Conservation (phyloP, 805 yeast species). For the Metschnikowia hibisci region DNA sequence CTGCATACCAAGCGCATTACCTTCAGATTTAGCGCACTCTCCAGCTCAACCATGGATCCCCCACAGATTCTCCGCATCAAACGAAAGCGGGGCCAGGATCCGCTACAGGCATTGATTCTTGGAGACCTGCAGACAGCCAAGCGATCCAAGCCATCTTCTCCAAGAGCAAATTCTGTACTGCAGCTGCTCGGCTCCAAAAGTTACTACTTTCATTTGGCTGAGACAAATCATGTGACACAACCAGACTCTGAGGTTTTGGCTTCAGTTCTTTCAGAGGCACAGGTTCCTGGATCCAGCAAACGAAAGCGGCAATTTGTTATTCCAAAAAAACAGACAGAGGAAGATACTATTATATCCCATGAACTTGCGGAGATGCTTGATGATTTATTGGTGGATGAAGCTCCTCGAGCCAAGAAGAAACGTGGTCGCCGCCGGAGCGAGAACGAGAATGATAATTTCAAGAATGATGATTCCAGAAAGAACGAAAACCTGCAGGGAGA, state of each 20-base stretch:
- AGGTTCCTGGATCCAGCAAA: not conserved
- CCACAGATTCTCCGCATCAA: slow-evolving; percentile 80
- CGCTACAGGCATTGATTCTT: slow-evolving; percentile 70
- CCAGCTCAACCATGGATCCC: slow-evolving; percentile 20
- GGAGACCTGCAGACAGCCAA: slow-evolving; percentile 38
- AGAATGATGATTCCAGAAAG: too few relatives aligned
- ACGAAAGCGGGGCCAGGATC: slow-evolving; percentile 82
- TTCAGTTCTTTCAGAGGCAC: slow-evolving; percentile 26
- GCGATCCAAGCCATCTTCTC: slow-evolving; percentile 39
- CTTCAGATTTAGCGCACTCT: slow-evolving; percentile 48
- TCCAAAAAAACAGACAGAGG: slow-evolving; percentile 30
- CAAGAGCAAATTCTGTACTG: slow-evolving; percentile 21
- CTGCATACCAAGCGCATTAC: not conserved
- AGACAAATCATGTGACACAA: slow-evolving; percentile 27
- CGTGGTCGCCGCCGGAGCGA: not conserved
- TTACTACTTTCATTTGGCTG: slow-evolving; percentile 31
- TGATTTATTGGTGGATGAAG: slow-evolving; percentile 43
- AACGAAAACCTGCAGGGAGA: too few relatives aligned
- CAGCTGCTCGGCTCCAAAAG: slow-evolving; percentile 11
- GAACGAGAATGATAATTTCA: too few relatives aligned
- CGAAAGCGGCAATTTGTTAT: slow-evolving; percentile 32
- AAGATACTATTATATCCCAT: slow-evolving; percentile 43
- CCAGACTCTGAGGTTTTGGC: slow-evolving; percentile 21
- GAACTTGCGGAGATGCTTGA: slow-evolving; percentile 74
- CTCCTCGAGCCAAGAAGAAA: slow-evolving; percentile 11